Evolutionary conservation across 441 rosid genomes (phyloP).

Genomic region (Francoa sonchifolia): DNA sequence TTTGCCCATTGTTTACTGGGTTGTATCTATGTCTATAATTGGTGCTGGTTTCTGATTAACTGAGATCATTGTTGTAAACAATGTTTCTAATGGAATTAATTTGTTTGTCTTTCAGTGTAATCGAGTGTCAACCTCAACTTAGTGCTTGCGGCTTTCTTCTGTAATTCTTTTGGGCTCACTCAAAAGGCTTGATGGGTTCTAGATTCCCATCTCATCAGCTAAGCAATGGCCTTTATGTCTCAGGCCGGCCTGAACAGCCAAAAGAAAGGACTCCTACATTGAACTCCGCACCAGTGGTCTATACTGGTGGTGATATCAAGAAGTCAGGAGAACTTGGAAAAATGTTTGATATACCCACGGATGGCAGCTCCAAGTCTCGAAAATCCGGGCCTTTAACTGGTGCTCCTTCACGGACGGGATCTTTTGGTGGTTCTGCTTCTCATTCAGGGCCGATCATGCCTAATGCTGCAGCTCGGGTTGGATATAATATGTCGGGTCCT

Average conservation of each 20-base stretch:
- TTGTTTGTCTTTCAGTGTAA: constrained; percentile 18
- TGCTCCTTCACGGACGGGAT: constrained; percentile 81
- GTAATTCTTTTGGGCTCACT: constrained; percentile 13
- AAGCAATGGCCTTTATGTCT: constrained; percentile 87
- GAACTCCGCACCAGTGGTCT: constrained; percentile 93
- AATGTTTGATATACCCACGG: constrained; percentile 78
- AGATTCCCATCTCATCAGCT: constrained; percentile 95
- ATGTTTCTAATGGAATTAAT: constrained; percentile 1
- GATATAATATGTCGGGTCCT: constrained; percentile 51
- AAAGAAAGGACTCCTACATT: constrained; percentile 91
- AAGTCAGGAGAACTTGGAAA: constrained; percentile 88
- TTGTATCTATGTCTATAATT: too few species aligned
- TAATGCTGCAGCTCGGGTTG: constrained; percentile 55
- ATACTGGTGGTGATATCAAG: constrained; percentile 91
- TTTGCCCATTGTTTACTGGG: too few species aligned
- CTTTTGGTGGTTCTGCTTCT: constrained; percentile 80
- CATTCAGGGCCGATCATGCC: constrained; percentile 77
- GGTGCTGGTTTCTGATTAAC: too few species aligned
- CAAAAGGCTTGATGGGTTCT: constrained; percentile 58
- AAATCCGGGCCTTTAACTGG: constrained; percentile 89
- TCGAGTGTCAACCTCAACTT: constrained; percentile 18
- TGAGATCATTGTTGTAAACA: not conserved
- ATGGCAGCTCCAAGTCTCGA: constrained; percentile 77
- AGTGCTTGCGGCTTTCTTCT: constrained; percentile 6
- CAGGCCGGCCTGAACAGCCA: constrained; percentile 94